phyloP scores from a whole-genome alignment of 73 alveolate genomes.

The Stentor roeselii region DNA sequence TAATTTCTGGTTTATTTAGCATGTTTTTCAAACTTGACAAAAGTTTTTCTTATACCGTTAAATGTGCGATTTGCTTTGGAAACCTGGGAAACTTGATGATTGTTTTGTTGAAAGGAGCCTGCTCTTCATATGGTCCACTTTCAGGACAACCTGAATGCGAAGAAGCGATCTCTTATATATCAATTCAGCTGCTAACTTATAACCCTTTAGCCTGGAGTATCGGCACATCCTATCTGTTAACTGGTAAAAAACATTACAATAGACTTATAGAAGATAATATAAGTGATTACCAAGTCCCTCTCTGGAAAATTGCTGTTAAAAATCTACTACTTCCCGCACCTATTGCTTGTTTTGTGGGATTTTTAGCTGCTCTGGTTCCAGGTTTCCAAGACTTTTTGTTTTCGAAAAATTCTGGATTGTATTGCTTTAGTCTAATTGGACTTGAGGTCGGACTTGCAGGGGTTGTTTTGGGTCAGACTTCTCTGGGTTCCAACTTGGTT shows the following conservation, averaged over 20 bases:
- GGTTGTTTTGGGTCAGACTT: neutral
- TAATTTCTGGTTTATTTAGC: neutral
- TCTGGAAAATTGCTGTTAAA: neutral
- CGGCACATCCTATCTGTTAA: neutral
- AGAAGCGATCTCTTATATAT: neutral
- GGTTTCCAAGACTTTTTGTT: neutral
- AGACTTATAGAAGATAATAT: neutral
- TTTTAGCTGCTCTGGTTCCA: neutral
- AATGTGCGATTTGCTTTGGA: neutral
- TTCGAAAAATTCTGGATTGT: neutral
- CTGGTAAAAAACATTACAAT: neutral
- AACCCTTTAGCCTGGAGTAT: neutral
- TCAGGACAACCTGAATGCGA: neutral
- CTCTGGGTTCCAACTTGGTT: neutral
- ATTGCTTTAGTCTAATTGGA: neutral
- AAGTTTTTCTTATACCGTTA: neutral
- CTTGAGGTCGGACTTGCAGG: constrained; percentile 15
- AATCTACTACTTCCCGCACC: neutral
- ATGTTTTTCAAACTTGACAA: neutral
- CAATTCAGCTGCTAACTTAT: neutral
- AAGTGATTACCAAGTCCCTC: neutral
- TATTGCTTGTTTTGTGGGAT: neutral
- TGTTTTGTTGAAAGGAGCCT: neutral
- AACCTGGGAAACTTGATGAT: neutral
- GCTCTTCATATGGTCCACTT: constrained; percentile 10